These are phyloP conservation scores for Mycothermus thermophilus DNA, from an alignment of 495 filamentous ascomycete genomes.

Conservation along the genomic window DNA sequence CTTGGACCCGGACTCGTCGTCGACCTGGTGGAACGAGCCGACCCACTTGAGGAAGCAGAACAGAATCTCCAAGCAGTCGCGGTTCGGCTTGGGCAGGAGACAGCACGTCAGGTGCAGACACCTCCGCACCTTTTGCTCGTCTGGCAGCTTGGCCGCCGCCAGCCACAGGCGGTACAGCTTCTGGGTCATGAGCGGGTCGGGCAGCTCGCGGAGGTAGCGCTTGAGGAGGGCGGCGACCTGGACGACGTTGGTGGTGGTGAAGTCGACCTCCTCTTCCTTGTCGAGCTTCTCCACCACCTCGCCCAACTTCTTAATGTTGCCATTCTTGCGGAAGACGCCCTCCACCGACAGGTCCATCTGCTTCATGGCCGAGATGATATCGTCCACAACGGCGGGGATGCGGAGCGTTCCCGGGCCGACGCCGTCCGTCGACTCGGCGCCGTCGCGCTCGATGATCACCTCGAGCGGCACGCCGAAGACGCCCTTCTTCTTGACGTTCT, in stretches of 20 bases:
- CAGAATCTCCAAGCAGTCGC: conserved; percentile 87
- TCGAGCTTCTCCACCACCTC: conserved; percentile 77
- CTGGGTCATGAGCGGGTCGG: conserved; percentile 87
- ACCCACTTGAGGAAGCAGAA: conserved; percentile 98
- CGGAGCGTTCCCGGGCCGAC: conserved; percentile 82
- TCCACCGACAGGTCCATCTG: conserved; percentile 99
- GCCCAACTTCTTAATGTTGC: conserved; percentile 82
- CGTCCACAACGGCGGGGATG: conserved; percentile 81
- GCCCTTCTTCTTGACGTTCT: conserved; percentile 78
- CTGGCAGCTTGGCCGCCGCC: conserved; percentile 74
- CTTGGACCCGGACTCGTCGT: conserved; percentile 84
- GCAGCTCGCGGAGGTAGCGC: conserved; percentile 88
- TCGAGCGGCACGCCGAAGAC: conserved; percentile 82
- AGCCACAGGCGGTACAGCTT: conserved; percentile 90
- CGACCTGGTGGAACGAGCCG: conserved; percentile 90
- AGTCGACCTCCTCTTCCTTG: conserved; percentile 62
- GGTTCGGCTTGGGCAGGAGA: conserved; percentile 79
- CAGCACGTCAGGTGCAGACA: conserved; percentile 88
- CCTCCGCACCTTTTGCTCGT: conserved; percentile 67
- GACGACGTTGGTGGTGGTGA: conserved; percentile 73
- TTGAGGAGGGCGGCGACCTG: conserved; percentile 91
- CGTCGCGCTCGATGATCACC: conserved; percentile 77
- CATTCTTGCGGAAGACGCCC: conserved; percentile 98
- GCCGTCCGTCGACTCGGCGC: conserved; percentile 89
- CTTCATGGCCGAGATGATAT: conserved; percentile 82